phyloP scores from a whole-genome alignment of 352 stramenopile species.

The Phytophthora pluvialis region DNA sequence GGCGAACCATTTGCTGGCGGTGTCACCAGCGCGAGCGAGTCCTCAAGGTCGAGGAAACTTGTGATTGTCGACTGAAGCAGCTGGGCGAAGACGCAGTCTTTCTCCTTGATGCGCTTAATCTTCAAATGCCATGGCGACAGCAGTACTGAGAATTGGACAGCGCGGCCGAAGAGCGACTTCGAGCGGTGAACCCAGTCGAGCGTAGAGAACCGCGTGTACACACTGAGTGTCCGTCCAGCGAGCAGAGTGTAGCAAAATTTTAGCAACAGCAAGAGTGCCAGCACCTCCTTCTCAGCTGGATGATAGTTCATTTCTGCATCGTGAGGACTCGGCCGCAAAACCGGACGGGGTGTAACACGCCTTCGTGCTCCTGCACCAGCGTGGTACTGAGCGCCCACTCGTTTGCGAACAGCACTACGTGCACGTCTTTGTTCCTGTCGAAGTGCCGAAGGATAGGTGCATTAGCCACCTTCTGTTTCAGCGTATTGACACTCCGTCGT shows the following conservation, averaged over 20 bases:
- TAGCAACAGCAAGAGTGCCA: conserved; percentile 12
- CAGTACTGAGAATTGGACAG: conserved; percentile 19
- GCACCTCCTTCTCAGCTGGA: conserved; percentile 20
- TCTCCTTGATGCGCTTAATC: not conserved
- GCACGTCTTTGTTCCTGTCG: conserved; percentile 1
- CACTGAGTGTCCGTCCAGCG: not conserved
- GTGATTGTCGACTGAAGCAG: conserved; percentile 16
- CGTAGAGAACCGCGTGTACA: conserved; percentile 30
- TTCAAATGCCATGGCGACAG: conserved; percentile 17
- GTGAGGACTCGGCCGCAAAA: conserved; percentile 8
- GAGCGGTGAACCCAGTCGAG: conserved; percentile 29
- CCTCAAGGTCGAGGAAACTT: conserved; percentile 10
- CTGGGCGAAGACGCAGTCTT: conserved; percentile 5
- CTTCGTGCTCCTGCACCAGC: conserved; percentile 17
- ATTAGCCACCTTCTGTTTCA: conserved; percentile 14
- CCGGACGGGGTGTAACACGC: conserved; percentile 11
- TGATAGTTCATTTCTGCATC: conserved; percentile 27
- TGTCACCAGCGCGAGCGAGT: conserved; percentile 1
- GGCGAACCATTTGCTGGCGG: conserved; percentile 1
- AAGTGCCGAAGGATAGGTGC: conserved; percentile 26
- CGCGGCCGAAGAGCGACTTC: conserved; percentile 15
- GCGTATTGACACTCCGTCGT: conserved; percentile 3
- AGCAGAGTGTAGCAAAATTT: conserved; percentile 12
- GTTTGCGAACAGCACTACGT: conserved; percentile 29
- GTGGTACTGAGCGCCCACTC: conserved; percentile 24